Evolutionary conservation across 768 basidiomycete genomes (phyloP).

Genomic region (Symmetrospora coprosmae): DNA sequence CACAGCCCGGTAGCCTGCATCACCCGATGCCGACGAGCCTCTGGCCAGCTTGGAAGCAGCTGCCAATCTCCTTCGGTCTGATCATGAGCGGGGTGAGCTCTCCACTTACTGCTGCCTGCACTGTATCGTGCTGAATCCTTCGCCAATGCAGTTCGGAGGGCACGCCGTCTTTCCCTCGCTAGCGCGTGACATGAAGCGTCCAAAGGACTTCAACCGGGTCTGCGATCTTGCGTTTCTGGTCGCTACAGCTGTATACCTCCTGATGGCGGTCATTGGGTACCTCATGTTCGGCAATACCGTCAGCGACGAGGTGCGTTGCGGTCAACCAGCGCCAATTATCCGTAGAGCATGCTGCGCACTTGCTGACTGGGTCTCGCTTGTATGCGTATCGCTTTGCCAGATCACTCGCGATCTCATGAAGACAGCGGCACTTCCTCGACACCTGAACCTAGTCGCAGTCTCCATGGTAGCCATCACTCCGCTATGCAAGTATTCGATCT

Average conservation of each 20-base stretch:
- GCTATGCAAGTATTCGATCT: slow-evolving; percentile 68
- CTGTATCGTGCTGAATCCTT: neutral
- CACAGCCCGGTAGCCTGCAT: slow-evolving; percentile 68
- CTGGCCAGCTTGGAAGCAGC: slow-evolving; percentile 45
- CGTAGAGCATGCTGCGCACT: neutral
- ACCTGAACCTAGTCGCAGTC: slow-evolving; percentile 57
- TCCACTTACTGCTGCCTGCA: neutral
- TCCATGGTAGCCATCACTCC: slow-evolving; percentile 60
- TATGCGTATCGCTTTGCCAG: no score
- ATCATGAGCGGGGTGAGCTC: slow-evolving; percentile 72
- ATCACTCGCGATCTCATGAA: slow-evolving; percentile 67
- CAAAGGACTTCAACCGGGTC: slow-evolving; percentile 62
- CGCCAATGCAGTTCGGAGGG: slow-evolving; percentile 55
- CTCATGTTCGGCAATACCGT: slow-evolving; percentile 47
- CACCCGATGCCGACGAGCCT: slow-evolving; percentile 55
- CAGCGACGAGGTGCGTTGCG: slow-evolving; percentile 25
- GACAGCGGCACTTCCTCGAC: slow-evolving; percentile 56
- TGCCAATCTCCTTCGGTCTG: slow-evolving; percentile 71
- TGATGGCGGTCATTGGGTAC: slow-evolving; percentile 70
- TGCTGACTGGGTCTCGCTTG: neutral
- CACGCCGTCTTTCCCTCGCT: slow-evolving; percentile 84
- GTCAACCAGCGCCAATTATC: neutral
- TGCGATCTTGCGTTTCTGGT: slow-evolving; percentile 61
- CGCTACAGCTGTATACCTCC: slow-evolving; percentile 42
- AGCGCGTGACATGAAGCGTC: slow-evolving; percentile 73